Base-by-base conservation (phyloP, 805 yeast genomes). In the Scheffersomyces amazonensis region DNA sequence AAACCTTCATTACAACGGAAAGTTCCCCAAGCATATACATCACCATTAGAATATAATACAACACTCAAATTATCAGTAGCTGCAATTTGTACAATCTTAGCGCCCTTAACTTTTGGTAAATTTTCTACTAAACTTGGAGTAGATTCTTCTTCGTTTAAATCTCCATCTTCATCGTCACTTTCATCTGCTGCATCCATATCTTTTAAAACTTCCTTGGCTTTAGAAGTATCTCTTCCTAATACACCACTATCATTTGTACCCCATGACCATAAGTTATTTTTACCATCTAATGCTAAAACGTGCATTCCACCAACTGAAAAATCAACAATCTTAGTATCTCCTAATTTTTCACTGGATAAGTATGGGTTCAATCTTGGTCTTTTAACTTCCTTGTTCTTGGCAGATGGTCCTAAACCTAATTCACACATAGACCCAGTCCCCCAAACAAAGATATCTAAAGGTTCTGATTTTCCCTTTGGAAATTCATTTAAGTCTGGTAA, bases 361-460 rank as follows among this genome's bases (percentile, higher is more conserved):
- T 70, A 79, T 2, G 96, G 89, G 52, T 90, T 93, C 56, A 91
- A 69, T 48, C 99, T 77, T 13, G 99, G 99, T 56, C 99, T 80
- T 56, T 93, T 93, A 16, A 93, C 96, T 59, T 90, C 96, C 43
- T 89, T 88, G 25, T 88, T 91, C 48, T 76, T 83, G 2, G 95
- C 87, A n/a, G 71, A 76, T 8, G 98, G 98, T 1, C 99, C 99
- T n/a, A 93, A 70, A 1, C 99, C 99, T 20, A 93, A 72, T 59
- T 93, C 99, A 69, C 97, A 89, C 93, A 93, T 91, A 0, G 96
- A 82, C 2, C 99, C 99, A 1, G 95, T 78, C 29, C 99, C 99
- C 85, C 95, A 93, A 25, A 87, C 95, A 57, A 86, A 91, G 2
- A 93, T 71, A 54, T 89, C 93, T 37, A 91, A 64, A 16, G 76